Percentiles rank a stretch among this genome's conserved stretches.
Conservation (phyloP, 345 rosid genomes). For the Corchorus capsularis region DNA sequence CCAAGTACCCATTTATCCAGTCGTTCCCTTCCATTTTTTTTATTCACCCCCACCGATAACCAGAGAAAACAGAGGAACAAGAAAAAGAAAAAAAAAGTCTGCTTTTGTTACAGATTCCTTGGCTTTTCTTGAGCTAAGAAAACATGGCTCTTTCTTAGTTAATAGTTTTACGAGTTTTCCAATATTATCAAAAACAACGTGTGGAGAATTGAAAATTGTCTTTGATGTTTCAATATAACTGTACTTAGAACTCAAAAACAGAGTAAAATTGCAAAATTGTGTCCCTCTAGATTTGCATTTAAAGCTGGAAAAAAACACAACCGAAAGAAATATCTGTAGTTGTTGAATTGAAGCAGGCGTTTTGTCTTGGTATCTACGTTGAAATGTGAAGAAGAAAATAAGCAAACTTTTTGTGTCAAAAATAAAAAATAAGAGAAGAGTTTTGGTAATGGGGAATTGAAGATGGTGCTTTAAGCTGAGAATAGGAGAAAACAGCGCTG, state of each 20-base stretch:
- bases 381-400: background rate
- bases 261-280: background rate
- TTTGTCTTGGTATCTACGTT: background rate
- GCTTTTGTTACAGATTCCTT: background rate
- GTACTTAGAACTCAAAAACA: conserved; percentile 9
- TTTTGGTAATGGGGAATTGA: background rate
- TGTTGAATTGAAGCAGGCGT: no score
- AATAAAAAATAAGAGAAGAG: background rate
- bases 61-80: background rate
- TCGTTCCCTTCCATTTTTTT: conserved; percentile 80
- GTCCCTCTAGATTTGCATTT: background rate
- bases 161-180: background rate
- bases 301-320: background rate
- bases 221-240: background rate
- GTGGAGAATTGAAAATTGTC: background rate
- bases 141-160: background rate
- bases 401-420: background rate
- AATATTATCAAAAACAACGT: background rate
- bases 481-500: no score
- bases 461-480: no score
- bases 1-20: conserved; percentile 97
- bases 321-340: background rate
- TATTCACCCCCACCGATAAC: background rate
- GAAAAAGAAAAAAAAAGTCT: background rate
- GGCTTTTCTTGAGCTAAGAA: background rate